Base-by-base conservation (phyloP, 2,329 filamentous ascomycete species). In the Xylaria sp. region DNA sequence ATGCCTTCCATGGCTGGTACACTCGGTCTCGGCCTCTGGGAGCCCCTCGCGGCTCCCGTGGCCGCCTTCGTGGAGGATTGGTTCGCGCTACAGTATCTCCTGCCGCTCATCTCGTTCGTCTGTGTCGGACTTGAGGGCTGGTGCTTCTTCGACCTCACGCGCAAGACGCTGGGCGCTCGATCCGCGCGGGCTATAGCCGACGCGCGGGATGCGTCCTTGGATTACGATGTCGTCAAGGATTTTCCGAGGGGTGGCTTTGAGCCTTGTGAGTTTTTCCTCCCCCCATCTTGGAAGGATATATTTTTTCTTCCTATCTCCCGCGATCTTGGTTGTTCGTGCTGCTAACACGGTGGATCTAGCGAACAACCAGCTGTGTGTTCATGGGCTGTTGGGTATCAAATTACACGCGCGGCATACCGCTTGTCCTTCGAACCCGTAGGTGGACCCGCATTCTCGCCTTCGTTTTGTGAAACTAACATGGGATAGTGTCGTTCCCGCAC, bases 361-460 rank as follows among this genome's bases (percentile, higher is more conserved):
- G 63, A 70, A 70, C 60, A 70, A 70, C 66, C 68, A 70, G 63
- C 68, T 70, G 63, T 70, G 68, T 69, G 49, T 70, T 66, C 66
- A 70, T 54, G 68, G 68, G 63, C 49, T 70, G 49, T 42, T 69
- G 42, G 68, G 68, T 20, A 69, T 70, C 22, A 70, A 63, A 27
- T 36, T 70, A 27, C 68, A 69, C 33, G 57, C 68, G 22, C 59
- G 45, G 20, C 66, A 69, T 63, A 31, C 29, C 13, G 57, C 61
- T 2, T 66, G 63, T 36, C 66, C 55, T 3, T 67, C 66, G 7
- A 66, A 61, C 42, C 66, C 66, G 66, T 66, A 69, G 10, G 66
- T 63, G 33, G 29, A 49, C n/a, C 20, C 5, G 1, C 31, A 15
- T 17, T 17, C 25, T 27, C 4, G 5, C 7, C 22, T 42, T 33